These are phyloP conservation scores for Malassezia dermatis DNA, from an alignment of 1,284 basidiomycete species.

Conservation along the genomic window DNA sequence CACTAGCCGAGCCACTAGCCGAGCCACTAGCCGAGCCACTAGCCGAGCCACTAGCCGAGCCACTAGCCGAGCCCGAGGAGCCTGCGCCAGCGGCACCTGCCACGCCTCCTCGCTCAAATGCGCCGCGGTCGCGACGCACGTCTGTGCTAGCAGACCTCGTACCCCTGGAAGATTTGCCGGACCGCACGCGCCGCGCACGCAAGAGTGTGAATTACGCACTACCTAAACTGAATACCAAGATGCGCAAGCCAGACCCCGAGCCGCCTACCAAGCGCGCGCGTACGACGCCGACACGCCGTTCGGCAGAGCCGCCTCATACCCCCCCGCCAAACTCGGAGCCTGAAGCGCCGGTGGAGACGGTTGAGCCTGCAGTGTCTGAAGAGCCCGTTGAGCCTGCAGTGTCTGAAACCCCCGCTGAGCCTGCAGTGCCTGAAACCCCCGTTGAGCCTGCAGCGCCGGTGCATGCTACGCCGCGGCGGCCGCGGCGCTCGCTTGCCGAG, in stretches of 20 bases:
- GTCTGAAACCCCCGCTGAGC: not conserved
- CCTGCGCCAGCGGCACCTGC: not conserved
- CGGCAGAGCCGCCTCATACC: not conserved
- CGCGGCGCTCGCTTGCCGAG: not conserved
- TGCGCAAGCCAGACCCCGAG: conserved; percentile 40
- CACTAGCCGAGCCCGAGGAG: not conserved
- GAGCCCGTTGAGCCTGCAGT: not conserved
- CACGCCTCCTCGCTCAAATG: not conserved
- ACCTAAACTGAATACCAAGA: conserved; percentile 48
- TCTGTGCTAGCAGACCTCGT: not conserved
- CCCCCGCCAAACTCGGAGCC: not conserved
- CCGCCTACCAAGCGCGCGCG: not conserved
- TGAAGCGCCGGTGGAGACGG: not conserved
- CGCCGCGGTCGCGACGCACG: not conserved
- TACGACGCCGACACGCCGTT: not conserved
- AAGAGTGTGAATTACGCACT: conserved; percentile 45
- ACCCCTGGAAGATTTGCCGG: not conserved
- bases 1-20: too few relatives aligned
- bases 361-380: not conserved
- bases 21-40: not conserved
- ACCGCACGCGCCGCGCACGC: conserved; percentile 23
- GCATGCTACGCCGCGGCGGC: not conserved
- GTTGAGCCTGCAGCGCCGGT: not conserved
- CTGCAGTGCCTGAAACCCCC: not conserved
- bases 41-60: too few relatives aligned